Evolutionary conservation across 2,329 filamentous ascomycete genomes (phyloP), one percentile per base, ranked within the genome.

Genomic region (Madurella mycetomatis): DNA sequence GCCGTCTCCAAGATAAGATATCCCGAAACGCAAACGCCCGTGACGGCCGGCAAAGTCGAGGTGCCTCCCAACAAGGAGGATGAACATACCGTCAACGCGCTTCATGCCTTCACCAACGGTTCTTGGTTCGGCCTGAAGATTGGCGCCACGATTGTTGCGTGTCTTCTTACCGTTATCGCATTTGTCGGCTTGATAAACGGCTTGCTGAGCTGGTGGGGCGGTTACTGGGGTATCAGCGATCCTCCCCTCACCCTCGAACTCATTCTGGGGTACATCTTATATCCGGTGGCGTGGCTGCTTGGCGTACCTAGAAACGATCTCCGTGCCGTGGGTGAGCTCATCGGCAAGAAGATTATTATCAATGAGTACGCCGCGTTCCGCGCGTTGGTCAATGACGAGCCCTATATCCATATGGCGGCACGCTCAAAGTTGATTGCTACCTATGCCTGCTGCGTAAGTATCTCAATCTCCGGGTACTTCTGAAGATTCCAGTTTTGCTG

Each of bases 1-100:
- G 91, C 91, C 48, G 85, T 94, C 57, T 92, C 88, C 60, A 96
- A 96, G 75, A 79, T 96, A 64, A 87, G 92, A 54, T 96, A 87
- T 69, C 92, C 92, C 2, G 92, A 96, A 73, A 86, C 84, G 2
- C 90, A 95, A 70, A 88, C 92, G 71, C 88, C 90, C 0, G 76
- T 95, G 37, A 96, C 91, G 0, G 86, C 88, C 4, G 90, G 90
- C 53, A 83, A 84, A 16, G 86, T 94, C 31, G 84, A 92, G 41
- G 82, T 95, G 25, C 90, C 90, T 2, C 86, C 94, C 32, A 86
- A 92, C 51, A 81, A 86, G 11, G 86, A 92, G 7, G 86, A 92
- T 61, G 76, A 90, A 68, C 82, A 81, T 63, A 82, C 89, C n/a
- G 78, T 85, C 59, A 96, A 96, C 67, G 81, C 84, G 12, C 81